Conservation (phyloP, 148 eudicot genomes). For the Heliosperma pusillum region DNA sequence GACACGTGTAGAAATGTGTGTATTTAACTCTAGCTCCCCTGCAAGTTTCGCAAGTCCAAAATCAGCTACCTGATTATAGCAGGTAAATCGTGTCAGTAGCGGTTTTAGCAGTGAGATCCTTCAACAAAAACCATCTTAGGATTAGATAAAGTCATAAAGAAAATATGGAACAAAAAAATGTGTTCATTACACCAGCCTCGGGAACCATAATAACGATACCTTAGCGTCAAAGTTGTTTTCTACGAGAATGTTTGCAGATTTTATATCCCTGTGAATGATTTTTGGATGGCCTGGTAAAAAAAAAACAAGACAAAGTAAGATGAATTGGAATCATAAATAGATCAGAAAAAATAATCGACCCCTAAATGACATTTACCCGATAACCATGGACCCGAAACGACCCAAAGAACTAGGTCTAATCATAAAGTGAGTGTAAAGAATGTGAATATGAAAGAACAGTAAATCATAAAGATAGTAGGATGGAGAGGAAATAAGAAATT, state of each 20-base stretch:
- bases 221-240: constrained; percentile 79
- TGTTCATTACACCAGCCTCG: not conserved
- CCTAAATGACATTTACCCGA: no score
- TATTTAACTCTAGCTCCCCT: constrained; percentile 41
- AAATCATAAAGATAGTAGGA: constrained; percentile 5
- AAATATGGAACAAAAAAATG: not conserved
- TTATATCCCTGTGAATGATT: constrained; percentile 83
- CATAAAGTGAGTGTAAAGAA: not conserved
- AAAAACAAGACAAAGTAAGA: constrained; percentile 7
- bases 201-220: constrained; percentile 38
- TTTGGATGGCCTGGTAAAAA: constrained; percentile 63
- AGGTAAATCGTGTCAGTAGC: constrained; percentile 4
- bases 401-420: no score
- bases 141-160: not conserved
- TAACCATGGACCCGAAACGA: no score
- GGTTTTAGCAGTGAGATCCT: not conserved
- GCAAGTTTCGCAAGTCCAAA: constrained; percentile 53
- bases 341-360: not conserved
- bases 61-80: constrained; percentile 39
- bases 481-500: constrained; percentile 18
- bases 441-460: not conserved
- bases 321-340: not conserved
- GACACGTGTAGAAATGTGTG: constrained; percentile 51
- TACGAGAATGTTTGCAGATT: constrained; percentile 69
- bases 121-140: not conserved